Conservation (phyloP, 2,329 filamentous ascomycete species). For the Waltergamsia citrina region DNA sequence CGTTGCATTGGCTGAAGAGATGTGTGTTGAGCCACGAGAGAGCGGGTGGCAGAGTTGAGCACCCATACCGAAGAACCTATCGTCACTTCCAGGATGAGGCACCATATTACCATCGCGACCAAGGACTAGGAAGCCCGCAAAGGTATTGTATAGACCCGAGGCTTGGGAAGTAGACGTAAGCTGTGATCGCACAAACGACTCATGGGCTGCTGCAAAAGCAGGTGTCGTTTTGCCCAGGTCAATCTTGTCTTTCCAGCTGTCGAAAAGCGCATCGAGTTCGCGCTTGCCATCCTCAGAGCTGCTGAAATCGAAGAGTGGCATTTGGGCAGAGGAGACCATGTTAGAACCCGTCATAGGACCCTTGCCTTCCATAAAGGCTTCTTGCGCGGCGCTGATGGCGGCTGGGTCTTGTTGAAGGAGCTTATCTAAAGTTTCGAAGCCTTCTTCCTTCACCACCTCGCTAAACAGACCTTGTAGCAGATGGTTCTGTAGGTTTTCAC, state of each 20-base stretch:
- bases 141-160: conserved; percentile 8
- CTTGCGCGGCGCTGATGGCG: conserved; percentile 10
- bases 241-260: conserved; percentile 1
- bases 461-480: conserved; percentile 6
- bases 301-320: conserved; percentile 10
- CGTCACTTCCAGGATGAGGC: conserved; percentile 6
- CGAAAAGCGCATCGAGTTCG: conserved; percentile 20
- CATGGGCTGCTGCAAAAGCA: conserved; percentile 5
- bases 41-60: conserved; percentile 46
- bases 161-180: conserved; percentile 7
- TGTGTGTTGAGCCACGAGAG: conserved; percentile 49
- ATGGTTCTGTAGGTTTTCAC: conserved; percentile 28
- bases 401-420: conserved; percentile 9
- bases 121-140: conserved; percentile 7
- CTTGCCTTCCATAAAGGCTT: conserved; percentile 8
- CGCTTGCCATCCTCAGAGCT: conserved; percentile 14
- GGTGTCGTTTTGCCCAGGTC: conserved; percentile 5
- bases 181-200: conserved; percentile 7
- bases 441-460: conserved; percentile 9
- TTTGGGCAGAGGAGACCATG: conserved; percentile 9
- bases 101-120: conserved; percentile 5
- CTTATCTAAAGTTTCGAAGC: conserved; percentile 8
- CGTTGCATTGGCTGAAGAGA: conserved; percentile 29
- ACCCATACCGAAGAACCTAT: conserved; percentile 4
- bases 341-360: conserved; percentile 12